These are phyloP conservation scores for Fusarium sp. DNA, from an alignment of 2,329 filamentous ascomycete species.

Conservation along the genomic window DNA sequence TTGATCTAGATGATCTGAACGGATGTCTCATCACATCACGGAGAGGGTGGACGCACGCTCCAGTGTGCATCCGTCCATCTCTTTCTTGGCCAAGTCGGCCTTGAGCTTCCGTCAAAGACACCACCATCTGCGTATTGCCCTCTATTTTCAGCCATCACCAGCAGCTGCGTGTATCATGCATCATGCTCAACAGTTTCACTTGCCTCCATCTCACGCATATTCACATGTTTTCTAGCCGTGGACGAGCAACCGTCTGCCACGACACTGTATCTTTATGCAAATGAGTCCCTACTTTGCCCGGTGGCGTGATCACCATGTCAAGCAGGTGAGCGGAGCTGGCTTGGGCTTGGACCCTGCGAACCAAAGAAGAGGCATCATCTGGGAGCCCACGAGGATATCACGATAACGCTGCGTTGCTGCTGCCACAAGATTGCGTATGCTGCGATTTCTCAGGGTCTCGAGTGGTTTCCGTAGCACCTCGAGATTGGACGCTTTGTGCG, in stretches of 20 bases:
- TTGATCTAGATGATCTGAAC: constrained; percentile 22
- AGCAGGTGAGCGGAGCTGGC: constrained; percentile 2
- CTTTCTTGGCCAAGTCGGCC: not conserved
- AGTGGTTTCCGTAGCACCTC: constrained; percentile 21
- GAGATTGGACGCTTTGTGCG: constrained; percentile 4
- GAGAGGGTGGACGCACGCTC: constrained; percentile 15
- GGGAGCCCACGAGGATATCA: not conserved
- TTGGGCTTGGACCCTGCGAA: not conserved
- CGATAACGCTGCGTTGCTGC: constrained; percentile 1
- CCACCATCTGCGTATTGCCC: not conserved
- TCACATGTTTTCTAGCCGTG: not conserved
- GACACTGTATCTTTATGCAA: not conserved
- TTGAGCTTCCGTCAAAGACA: not conserved
- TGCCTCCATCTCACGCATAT: not conserved
- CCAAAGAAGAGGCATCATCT: not conserved
- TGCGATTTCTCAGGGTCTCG: constrained; percentile 1
- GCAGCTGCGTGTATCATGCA: not conserved
- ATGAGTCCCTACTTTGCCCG: not conserved
- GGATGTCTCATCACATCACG: constrained; percentile 15
- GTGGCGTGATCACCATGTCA: constrained; percentile 21
- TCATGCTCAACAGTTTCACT: constrained; percentile 10
- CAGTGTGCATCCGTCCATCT: not conserved
- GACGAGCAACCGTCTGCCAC: not conserved
- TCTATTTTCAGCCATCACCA: constrained; percentile 17
- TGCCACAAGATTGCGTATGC: not conserved